Evolutionary conservation across 192 early-diverging fungal genomes (phyloP).

Genomic region (Paraglomus brasilianum): DNA sequence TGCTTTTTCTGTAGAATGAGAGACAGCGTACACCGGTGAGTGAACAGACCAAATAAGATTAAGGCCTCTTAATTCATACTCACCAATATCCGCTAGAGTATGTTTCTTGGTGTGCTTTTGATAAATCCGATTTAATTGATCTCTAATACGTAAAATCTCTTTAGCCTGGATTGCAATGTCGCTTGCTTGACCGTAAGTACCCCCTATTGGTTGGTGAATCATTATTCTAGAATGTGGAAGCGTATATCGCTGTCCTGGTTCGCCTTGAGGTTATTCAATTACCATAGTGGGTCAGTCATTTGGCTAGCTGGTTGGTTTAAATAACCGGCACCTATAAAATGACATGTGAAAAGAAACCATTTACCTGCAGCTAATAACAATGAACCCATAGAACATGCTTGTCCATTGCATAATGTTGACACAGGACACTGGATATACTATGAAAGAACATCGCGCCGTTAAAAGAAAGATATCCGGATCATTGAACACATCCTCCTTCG

Average conservation of each 20-base stretch:
- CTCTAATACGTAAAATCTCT: slow-evolving; percentile 87
- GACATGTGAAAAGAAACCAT: not conserved
- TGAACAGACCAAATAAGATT: not conserved
- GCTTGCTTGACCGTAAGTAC: slow-evolving; percentile 89
- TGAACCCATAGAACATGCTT: slow-evolving; percentile 98
- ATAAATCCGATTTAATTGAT: slow-evolving; percentile 84
- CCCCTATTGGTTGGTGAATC: slow-evolving; percentile 98
- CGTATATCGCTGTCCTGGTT: slow-evolving; percentile 80
- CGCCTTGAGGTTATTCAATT: slow-evolving; percentile 42
- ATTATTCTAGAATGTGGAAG: slow-evolving; percentile 92
- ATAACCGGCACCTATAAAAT: slow-evolving; percentile 3
- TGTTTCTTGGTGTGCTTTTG: slow-evolving; percentile 80
- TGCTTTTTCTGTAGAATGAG: slow-evolving; percentile 58
- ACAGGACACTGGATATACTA: slow-evolving; percentile 94
- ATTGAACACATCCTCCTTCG: not conserved
- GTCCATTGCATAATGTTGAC: slow-evolving; percentile 92
- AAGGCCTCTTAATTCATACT: not conserved
- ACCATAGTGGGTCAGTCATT: not conserved
- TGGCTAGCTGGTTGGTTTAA: not conserved
- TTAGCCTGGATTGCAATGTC: slow-evolving; percentile 97
- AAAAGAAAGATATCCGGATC: too few relatives aligned
- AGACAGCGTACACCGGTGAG: not conserved
- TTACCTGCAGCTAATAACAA: slow-evolving; percentile 82
- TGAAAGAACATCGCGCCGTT: slow-evolving; percentile 19
- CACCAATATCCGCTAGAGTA: slow-evolving; percentile 77